phyloP scores from a whole-genome alignment of 768 basidiomycete species.

The Lentinula lateritia region DNA sequence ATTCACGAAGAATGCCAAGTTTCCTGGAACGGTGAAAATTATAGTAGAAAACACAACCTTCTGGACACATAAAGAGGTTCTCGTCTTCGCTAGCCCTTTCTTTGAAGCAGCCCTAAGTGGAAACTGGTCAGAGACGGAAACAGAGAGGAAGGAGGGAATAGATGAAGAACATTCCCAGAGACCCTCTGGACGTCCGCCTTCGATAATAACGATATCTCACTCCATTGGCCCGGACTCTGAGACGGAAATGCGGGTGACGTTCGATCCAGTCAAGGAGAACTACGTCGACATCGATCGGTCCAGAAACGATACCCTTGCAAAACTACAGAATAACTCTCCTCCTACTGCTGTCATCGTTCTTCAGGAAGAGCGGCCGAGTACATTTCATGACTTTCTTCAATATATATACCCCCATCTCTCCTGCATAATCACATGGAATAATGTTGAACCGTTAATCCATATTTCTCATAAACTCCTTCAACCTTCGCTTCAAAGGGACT shows the following conservation, averaged over 20 bases:
- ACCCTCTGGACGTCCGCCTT: conserved; percentile 25
- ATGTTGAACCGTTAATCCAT: conserved; percentile 88
- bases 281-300: conserved; percentile 29
- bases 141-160: conserved; percentile 16
- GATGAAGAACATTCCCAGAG: background rate
- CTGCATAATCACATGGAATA: conserved; percentile 93
- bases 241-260: conserved; percentile 56
- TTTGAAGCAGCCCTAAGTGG: conserved; percentile 89
- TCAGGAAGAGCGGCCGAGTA: conserved; percentile 80
- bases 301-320: conserved; percentile 39
- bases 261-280: conserved; percentile 41
- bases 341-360: conserved; percentile 85
- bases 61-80: conserved; percentile 91
- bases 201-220: conserved; percentile 80
- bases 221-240: conserved; percentile 56
- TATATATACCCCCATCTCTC: conserved; percentile 91
- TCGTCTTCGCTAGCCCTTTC: conserved; percentile 92
- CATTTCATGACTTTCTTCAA: conserved; percentile 91
- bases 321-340: conserved; percentile 43
- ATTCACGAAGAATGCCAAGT: conserved; percentile 58
- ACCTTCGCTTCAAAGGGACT: conserved; percentile 74
- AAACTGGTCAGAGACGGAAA: conserved; percentile 86
- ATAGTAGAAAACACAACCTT: conserved; percentile 86
- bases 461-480: conserved; percentile 87
- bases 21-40: conserved; percentile 89